A percentile compares a stretch with the other conserved stretches of the same genome.
Conservation (phyloP, 2,329 filamentous ascomycete genomes). For the Metarhizium album region DNA sequence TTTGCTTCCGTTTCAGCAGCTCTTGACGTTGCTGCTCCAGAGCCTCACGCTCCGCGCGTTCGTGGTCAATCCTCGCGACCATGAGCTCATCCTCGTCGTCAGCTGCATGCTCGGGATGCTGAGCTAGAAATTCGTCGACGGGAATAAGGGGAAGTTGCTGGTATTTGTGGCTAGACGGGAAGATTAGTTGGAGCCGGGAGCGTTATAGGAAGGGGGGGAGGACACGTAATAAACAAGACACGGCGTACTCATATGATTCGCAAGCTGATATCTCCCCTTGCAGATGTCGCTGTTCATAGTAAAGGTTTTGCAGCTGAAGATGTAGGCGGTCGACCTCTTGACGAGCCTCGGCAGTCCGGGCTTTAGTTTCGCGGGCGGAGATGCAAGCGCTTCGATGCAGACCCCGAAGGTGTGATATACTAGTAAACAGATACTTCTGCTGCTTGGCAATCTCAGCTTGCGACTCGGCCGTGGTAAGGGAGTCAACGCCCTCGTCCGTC, state of each 20-base stretch:
- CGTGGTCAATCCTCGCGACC: slow-evolving; percentile 83
- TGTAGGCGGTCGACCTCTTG: slow-evolving; percentile 88
- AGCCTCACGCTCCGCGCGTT: slow-evolving; percentile 71
- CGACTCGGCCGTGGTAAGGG: slow-evolving; percentile 33
- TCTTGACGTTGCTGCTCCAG: slow-evolving; percentile 77
- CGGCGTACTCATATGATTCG: slow-evolving; percentile 76
- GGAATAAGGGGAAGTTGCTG: slow-evolving; percentile 76
- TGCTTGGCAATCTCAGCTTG: slow-evolving; percentile 56
- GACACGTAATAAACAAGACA: background rate
- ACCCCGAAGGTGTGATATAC: slow-evolving; percentile 69
- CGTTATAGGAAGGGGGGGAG: background rate
- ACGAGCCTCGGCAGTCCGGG: slow-evolving; percentile 72
- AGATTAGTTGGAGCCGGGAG: background rate
- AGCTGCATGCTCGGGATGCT: slow-evolving; percentile 64
- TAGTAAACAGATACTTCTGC: slow-evolving; percentile 70
- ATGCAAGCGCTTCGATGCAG: slow-evolving; percentile 76
- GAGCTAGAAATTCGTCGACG: slow-evolving; percentile 66
- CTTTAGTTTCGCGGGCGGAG: slow-evolving; percentile 74
- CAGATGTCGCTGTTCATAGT: slow-evolving; percentile 89
- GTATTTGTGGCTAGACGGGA: slow-evolving; percentile 65
- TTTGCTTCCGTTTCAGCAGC: slow-evolving; percentile 54
- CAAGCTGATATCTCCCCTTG: slow-evolving; percentile 84
- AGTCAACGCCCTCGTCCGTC: slow-evolving; percentile 33
- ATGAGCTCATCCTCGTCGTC: slow-evolving; percentile 72
- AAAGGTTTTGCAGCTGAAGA: slow-evolving; percentile 86